Conservation (phyloP, 805 yeast species). For the Teunomyces panamensis region DNA sequence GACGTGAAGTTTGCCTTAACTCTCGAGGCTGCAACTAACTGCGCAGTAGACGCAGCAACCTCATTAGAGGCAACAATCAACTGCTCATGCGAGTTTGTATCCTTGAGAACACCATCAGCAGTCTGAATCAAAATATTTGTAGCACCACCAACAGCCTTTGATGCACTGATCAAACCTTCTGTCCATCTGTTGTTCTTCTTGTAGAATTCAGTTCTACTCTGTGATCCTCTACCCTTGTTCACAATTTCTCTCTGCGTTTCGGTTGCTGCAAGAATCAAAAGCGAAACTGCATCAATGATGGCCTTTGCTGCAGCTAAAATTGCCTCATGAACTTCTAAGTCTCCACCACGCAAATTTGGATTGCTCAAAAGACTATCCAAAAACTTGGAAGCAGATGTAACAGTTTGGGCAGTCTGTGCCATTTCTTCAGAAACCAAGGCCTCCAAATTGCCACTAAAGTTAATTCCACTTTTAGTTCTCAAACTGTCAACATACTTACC, state of each 20-base stretch:
- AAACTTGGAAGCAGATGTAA: constrained; percentile 61
- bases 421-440: constrained; percentile 72
- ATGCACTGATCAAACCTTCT: constrained; percentile 87
- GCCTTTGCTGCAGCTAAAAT: constrained; percentile 76
- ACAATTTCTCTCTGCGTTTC: constrained; percentile 82
- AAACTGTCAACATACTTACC: constrained; percentile 55
- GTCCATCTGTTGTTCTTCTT: constrained; percentile 91
- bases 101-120: constrained; percentile 79
- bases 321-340: constrained; percentile 71
- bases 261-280: constrained; percentile 70
- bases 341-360: constrained; percentile 52
- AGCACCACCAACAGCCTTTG: constrained; percentile 79
- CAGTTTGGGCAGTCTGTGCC: constrained; percentile 67
- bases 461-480: constrained; percentile 28
- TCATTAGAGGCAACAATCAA: constrained; percentile 87
- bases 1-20: constrained; percentile 79
- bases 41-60: constrained; percentile 90
- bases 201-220: constrained; percentile 70
- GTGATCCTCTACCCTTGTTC: constrained; percentile 62
- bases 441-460: constrained; percentile 54
- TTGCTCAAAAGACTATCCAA: constrained; percentile 52
- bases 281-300: constrained; percentile 72
- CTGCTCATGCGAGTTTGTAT: constrained; percentile 70
- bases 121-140: constrained; percentile 78
- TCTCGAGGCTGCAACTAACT: constrained; percentile 86